Base-by-base conservation (phyloP, 768 basidiomycete genomes). In the Pleurotus ostreatus region DNA sequence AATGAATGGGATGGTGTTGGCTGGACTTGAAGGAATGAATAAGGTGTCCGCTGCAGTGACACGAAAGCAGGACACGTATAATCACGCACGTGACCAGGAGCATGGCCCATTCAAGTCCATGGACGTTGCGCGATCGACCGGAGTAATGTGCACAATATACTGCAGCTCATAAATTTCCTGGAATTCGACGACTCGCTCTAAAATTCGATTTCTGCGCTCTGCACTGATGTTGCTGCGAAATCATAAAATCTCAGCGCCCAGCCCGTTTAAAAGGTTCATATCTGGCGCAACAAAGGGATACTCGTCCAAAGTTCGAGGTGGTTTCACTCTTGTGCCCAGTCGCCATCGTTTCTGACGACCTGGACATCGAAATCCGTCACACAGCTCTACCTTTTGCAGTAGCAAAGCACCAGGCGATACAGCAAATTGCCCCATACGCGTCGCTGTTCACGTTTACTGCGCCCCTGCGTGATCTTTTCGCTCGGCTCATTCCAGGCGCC, bases 301-400 rank as follows among this genome's bases (percentile, higher is more conserved):
- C 20, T 53, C 51, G 51, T 39, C 51, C 16, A 72, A 74, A 60
- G 69, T 77, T 40, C 65, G 69, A 71, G 74, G 75, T 76, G 45
- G 44, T 55, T 25, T 46, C 41, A n/a, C 39, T 57, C 43, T 25
- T 55, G 4, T 49, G 34, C 25, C 37, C 45, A 37, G 26, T 15
- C 26, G 18, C 37, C 40, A 30, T 54, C 39, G 39, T 34, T 11
- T 34, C 30, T 34, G 30, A 34, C 30, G 30, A 3, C 30, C 30
- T 11, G 30, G 2, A 3, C 30, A 34, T 9, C 30, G 30, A 30
- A 23, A 38, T 38, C 46, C 56, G 9, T 58, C 38, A 13, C 34
- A 34, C 56, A 85, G 83, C 80, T 2, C 75, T 76, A 61, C 83
- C 83, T 1, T 85, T 85, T 64, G 68, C 65, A 7, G 57, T 81